A percentile compares a stretch with the other conserved stretches of the same genome.
These are phyloP conservation scores for Saccharomycopsis malanga DNA, from an alignment of 805 yeast genomes.

Conservation along the genomic window DNA sequence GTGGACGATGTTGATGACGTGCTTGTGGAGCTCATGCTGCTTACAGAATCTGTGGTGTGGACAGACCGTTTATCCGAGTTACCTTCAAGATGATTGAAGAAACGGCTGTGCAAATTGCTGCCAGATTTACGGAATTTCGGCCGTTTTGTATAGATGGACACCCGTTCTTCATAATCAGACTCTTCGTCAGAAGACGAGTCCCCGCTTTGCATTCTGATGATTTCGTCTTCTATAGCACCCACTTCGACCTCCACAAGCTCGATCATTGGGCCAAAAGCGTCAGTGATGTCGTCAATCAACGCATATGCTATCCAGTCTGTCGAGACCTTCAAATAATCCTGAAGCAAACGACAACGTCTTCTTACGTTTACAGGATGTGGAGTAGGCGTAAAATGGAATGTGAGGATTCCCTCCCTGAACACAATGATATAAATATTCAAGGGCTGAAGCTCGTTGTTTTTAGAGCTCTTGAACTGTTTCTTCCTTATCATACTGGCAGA, in stretches of 20 bases:
- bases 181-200: conserved; percentile 17
- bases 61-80: neutral
- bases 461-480: neutral
- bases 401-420: conserved; percentile 57
- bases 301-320: conserved; percentile 84
- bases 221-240: conserved; percentile 58
- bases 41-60: neutral
- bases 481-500: neutral
- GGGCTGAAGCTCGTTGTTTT: conserved; percentile 32
- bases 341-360: conserved; percentile 71
- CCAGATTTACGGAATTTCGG: neutral
- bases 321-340: conserved; percentile 70
- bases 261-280: conserved; percentile 77
- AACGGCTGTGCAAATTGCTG: no score
- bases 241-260: conserved; percentile 75
- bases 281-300: conserved; percentile 75
- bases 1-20: conserved; percentile 33
- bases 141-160: neutral
- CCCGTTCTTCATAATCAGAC: conserved; percentile 1
- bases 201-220: conserved; percentile 28
- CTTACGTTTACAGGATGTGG: conserved; percentile 69
- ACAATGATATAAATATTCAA: conserved; percentile 70
- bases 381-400: conserved; percentile 65
- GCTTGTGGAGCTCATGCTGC: conserved; percentile 22
- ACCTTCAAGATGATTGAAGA: no score